Evolutionary conservation across 352 stramenopile species (phyloP).

Genomic region (Pythium phragmitis): DNA sequence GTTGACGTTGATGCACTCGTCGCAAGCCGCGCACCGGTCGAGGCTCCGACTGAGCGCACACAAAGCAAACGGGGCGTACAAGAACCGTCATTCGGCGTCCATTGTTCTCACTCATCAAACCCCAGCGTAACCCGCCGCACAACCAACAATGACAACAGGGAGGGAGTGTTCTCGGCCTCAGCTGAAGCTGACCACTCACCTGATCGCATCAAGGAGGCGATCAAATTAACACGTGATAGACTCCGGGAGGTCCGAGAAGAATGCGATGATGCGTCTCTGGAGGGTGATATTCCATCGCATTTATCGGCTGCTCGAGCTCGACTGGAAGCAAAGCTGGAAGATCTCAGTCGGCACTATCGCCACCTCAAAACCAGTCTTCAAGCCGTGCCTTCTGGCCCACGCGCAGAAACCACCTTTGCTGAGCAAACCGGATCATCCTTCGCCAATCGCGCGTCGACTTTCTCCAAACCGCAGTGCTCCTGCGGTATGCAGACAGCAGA

Average conservation of each 20-base stretch:
- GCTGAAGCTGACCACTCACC: conserved; percentile 2
- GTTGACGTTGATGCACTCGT: conserved; percentile 30
- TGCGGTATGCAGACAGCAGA: conserved; percentile 64
- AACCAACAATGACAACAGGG: not conserved
- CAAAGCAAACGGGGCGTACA: not conserved
- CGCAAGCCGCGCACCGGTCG: conserved; percentile 4
- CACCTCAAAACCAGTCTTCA: conserved; percentile 38
- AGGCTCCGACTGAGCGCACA: not conserved
- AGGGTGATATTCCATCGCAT: conserved; percentile 71
- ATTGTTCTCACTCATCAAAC: not conserved
- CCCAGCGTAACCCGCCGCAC: too few species aligned
- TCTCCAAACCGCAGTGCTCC: conserved; percentile 37
- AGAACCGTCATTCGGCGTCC: not conserved
- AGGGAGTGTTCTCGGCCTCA: not conserved
- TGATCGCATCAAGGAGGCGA: conserved; percentile 33
- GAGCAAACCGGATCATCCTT: not conserved
- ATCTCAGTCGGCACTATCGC: conserved; percentile 57
- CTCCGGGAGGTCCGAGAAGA: conserved; percentile 72
- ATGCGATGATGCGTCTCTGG: conserved; percentile 79
- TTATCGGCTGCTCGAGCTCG: conserved; percentile 34
- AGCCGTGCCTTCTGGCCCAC: not conserved
- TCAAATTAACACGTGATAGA: conserved; percentile 61
- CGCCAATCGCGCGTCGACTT: conserved; percentile 9
- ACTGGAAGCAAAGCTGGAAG: conserved; percentile 62
- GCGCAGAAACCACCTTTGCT: not conserved